phyloP scores from a whole-genome alignment of 2,329 filamentous ascomycete genomes.

The Cordyceps farinosa region DNA sequence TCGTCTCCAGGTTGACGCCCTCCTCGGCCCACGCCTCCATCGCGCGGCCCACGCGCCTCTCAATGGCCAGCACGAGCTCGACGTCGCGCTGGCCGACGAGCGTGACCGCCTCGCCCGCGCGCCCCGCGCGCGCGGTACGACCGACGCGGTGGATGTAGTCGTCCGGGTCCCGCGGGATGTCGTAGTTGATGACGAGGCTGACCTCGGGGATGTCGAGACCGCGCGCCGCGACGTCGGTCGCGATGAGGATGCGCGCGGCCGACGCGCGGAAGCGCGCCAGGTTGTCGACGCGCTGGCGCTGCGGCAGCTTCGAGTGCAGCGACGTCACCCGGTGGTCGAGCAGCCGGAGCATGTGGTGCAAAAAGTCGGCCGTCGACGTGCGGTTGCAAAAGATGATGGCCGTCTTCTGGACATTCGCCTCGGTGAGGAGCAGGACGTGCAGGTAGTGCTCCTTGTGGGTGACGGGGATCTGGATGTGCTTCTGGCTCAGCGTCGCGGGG shows the following conservation, averaged over 20 bases:
- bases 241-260: constrained; percentile 84
- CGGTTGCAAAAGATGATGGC: constrained; percentile 94
- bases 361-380: constrained; percentile 79
- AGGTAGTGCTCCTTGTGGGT: constrained; percentile 94
- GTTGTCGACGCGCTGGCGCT: constrained; percentile 81
- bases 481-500: constrained; percentile 76
- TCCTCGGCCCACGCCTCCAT: constrained; percentile 87
- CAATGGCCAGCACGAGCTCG: constrained; percentile 84
- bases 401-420: constrained; percentile 68
- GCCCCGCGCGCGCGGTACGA: constrained; percentile 88
- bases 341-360: constrained; percentile 82
- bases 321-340: constrained; percentile 88
- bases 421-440: constrained; percentile 80
- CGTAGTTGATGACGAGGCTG: constrained; percentile 87
- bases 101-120: constrained; percentile 76
- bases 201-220: constrained; percentile 96
- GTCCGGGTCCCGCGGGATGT: constrained; percentile 91
- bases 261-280: constrained; percentile 86
- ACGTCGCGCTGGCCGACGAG: constrained; percentile 93
- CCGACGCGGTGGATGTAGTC: constrained; percentile 97
- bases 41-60: constrained; percentile 71
- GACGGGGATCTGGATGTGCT: constrained; percentile 81
- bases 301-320: constrained; percentile 81
- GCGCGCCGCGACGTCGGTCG: constrained; percentile 90
- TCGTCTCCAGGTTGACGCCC: constrained; percentile 87